phyloP scores from a whole-genome alignment of 129 eudicot species.

The Centrapalus pauciflorus region DNA sequence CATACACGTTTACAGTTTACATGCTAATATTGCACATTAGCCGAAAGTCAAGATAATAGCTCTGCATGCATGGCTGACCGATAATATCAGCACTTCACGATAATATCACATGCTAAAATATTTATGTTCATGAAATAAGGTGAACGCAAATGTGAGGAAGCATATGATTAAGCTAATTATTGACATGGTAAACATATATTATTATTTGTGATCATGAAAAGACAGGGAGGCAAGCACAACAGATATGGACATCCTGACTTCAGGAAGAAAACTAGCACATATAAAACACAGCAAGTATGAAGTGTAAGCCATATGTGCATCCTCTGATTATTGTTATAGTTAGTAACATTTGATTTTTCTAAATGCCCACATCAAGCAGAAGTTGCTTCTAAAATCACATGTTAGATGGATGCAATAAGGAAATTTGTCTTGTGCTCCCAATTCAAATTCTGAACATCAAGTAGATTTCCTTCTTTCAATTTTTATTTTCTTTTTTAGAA shows the following conservation, averaged over 20 bases:
- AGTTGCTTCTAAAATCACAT: background rate
- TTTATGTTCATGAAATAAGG: background rate
- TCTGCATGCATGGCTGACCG: background rate
- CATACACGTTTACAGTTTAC: constrained; percentile 1
- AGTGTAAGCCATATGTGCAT: background rate
- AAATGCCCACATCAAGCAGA: background rate
- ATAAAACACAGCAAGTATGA: background rate
- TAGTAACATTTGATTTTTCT: background rate
- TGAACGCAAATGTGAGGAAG: background rate
- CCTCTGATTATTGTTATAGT: background rate
- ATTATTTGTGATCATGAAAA: background rate
- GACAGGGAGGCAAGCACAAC: constrained; percentile 3
- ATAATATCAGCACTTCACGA: background rate
- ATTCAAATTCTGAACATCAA: background rate
- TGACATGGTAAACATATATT: background rate
- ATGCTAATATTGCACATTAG: background rate
- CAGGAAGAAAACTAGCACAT: background rate
- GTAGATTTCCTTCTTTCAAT: background rate
- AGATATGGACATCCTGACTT: background rate
- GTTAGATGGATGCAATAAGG: background rate
- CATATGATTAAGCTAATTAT: constrained; percentile 3
- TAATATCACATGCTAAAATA: too few species aligned
- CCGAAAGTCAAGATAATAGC: constrained; percentile 6
- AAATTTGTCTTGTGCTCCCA: background rate
- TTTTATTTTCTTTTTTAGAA: background rate